Conservation (phyloP, 805 yeast species). For the Candida ovalis region DNA sequence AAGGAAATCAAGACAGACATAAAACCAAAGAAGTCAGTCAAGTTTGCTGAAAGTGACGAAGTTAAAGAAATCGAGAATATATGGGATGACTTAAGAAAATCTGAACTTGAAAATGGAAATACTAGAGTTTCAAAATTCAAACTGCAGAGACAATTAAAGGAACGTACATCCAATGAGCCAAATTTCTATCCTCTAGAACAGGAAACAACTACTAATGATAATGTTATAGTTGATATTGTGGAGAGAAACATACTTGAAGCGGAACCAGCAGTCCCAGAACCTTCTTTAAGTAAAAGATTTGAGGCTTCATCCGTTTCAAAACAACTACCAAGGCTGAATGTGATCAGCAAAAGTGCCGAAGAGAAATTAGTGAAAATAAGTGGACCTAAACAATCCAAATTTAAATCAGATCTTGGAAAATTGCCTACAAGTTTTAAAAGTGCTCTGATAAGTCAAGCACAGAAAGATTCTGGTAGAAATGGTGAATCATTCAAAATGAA, state of each 20-base stretch:
- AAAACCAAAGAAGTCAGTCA: conserved; percentile 39
- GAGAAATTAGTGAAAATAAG: conserved; percentile 12
- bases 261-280: background rate
- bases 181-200: background rate
- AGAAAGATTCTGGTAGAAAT: background rate
- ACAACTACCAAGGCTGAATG: conserved; percentile 8
- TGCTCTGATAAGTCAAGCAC: conserved; percentile 4
- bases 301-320: background rate
- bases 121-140: conserved; percentile 16
- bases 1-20: background rate
- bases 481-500: background rate
- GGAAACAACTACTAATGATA: conserved; percentile 9
- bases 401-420: conserved; percentile 14
- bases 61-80: conserved; percentile 59
- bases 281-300: background rate
- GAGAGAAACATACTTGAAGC: conserved; percentile 6
- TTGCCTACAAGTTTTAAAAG: conserved; percentile 22
- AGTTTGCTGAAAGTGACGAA: conserved; percentile 49
- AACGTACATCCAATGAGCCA: conserved; percentile 11
- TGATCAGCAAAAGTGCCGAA: conserved; percentile 2
- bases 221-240: conserved; percentile 17
- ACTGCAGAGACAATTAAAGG: conserved; percentile 19
- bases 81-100: conserved; percentile 41
- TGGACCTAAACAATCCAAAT: conserved; percentile 4
- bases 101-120: conserved; percentile 16